Conservation (phyloP, 495 filamentous ascomycete genomes). For the Penicillium desertorum region DNA sequence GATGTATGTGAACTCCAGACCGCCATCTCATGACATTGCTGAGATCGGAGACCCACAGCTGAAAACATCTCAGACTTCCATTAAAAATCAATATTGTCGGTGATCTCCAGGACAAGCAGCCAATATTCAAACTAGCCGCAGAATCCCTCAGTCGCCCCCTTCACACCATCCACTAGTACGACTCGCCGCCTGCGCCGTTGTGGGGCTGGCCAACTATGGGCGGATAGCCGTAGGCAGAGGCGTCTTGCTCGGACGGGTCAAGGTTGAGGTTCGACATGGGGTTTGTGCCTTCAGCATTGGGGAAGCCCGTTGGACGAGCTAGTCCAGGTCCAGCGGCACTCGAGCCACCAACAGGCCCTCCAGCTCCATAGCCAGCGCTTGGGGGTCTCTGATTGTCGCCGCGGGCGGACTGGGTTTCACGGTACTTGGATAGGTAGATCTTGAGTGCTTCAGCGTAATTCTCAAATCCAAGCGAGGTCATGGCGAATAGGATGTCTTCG, state of each 20-base stretch:
- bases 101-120: background rate
- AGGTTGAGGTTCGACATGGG: slow-evolving; percentile 60
- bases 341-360: slow-evolving; percentile 46
- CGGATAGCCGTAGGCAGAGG: slow-evolving; percentile 60
- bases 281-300: slow-evolving; percentile 57
- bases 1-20: background rate
- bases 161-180: slow-evolving; percentile 36
- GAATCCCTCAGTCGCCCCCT: background rate
- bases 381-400: slow-evolving; percentile 70
- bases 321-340: slow-evolving; percentile 38
- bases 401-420: slow-evolving; percentile 82
- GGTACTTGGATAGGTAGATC: slow-evolving; percentile 96
- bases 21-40: slow-evolving; percentile 1
- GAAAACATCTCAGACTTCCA: slow-evolving; percentile 11
- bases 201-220: slow-evolving; percentile 61
- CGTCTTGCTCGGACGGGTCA: slow-evolving; percentile 59
- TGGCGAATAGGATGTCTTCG: slow-evolving; percentile 97
- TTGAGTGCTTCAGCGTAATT: slow-evolving; percentile 98
- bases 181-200: slow-evolving; percentile 63
- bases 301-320: slow-evolving; percentile 51
- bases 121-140: background rate
- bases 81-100: slow-evolving; percentile 1
- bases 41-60: background rate
- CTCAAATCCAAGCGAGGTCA: slow-evolving; percentile 98
- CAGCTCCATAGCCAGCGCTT: slow-evolving; percentile 66